Percentiles rank a stretch among this genome's conserved stretches.
Evolutionary conservation across 345 rosid species (phyloP).

Genomic region (Eucalyptus dawsonii): DNA sequence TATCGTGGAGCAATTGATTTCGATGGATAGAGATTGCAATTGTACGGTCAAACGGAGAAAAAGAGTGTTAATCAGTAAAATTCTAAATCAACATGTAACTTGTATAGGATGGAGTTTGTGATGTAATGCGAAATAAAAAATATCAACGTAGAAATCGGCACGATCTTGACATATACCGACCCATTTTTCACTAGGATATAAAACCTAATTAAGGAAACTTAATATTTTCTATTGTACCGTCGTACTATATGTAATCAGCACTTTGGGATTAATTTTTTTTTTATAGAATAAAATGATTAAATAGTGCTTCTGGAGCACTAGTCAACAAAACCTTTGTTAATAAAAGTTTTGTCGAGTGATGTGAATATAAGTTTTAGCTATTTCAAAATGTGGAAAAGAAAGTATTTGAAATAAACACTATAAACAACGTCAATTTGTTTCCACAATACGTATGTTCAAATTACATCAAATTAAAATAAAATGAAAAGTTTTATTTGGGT

Average conservation of each 20-base stretch:
- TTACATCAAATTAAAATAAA: neutral
- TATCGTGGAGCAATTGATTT: neutral
- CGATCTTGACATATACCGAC: neutral
- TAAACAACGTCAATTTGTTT: neutral
- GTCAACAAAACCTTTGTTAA: neutral
- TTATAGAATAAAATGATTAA: neutral
- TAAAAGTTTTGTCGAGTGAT: neutral
- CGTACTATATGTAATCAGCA: neutral
- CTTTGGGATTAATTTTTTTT: neutral
- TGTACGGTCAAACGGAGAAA: neutral
- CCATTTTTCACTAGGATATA: neutral
- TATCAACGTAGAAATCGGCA: neutral
- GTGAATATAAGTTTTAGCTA: neutral
- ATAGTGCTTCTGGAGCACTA: neutral
- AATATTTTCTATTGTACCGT: neutral
- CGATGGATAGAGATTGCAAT: fast-evolving
- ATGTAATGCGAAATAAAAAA: neutral
- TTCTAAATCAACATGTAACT: neutral
- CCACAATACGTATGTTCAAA: neutral
- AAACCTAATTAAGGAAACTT: neutral
- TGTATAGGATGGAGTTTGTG: neutral
- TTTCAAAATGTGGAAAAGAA: neutral
- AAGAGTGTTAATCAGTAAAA: neutral
- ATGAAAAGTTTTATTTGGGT: neutral
- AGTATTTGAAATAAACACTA: neutral